Base-by-base conservation (phyloP, 2,329 filamentous ascomycete genomes). In the Phaeophleospora eucalypticola region DNA sequence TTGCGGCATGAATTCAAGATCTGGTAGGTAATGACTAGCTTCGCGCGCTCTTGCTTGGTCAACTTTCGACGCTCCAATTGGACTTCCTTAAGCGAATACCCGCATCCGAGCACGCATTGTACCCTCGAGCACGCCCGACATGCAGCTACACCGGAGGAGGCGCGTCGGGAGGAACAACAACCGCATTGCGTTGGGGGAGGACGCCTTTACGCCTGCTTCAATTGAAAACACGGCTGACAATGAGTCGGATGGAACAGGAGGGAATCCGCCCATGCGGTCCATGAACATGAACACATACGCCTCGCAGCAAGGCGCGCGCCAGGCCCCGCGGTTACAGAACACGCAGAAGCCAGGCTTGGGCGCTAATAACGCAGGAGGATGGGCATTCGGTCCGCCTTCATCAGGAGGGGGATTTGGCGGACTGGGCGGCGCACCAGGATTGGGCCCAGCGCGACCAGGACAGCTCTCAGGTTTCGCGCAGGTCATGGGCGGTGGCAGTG, bases 351-450 rank as follows among this genome's bases (percentile, higher is more conserved):
- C 54, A 3, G 57, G 54, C 2, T 41, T 63, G 74, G 78, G 77
- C 43, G 74, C 70, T 58, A 74, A 73, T 58, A 71, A 54, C 29
- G 56, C 51, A 29, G 56, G 52, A 27, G 76, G 76, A 62, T 81
- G 78, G 78, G 77, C 75, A 40, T 80, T 80, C 61, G 76, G 75
- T 40, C 65, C 75, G 45, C 75, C 77, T 36, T 72, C 77, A 61
- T 74, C 74, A 42, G 75, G 73, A 53, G 71, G 75, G 44, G 41
- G 27, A n/a, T 53, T 56, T 24, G 48, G 49, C 3, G 53, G 51
- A 32, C 52, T 51, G 2, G 45, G 51, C 24, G 59, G 52, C 14
- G 51, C 54, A 18, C 57, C 57, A 20, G 54, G 58, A 20, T 43
- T 59, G 37, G 52, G 46, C 16, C 48, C 46, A 8, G 51, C 38